Conservation (phyloP, 441 rosid genomes). For the Raphanus hybrid region DNA sequence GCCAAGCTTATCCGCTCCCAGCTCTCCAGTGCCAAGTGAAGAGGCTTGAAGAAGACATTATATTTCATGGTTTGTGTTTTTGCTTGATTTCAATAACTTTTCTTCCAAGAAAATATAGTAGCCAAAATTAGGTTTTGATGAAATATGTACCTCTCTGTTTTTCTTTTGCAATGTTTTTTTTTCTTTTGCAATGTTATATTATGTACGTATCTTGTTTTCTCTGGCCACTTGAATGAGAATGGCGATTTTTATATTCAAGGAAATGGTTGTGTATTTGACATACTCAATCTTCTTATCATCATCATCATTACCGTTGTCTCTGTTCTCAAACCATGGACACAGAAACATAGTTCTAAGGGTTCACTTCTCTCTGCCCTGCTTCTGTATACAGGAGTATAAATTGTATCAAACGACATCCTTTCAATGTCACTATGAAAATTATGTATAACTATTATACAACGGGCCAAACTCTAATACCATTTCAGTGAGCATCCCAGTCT, state of each 20-base stretch:
- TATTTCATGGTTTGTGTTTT: constrained; percentile 33
- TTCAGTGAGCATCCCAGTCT: constrained; percentile 18
- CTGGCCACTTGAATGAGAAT: constrained; percentile 18
- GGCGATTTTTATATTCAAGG: constrained; percentile 46
- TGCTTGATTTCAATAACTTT: constrained; percentile 41
- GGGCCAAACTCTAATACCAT: constrained; percentile 2
- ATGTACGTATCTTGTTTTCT: constrained; percentile 29
- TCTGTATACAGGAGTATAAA: constrained; percentile 22
- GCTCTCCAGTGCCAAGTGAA: constrained; percentile 87
- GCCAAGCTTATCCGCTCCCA: constrained; percentile 90
- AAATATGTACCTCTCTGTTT: constrained; percentile 43
- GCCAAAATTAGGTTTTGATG: constrained; percentile 36
- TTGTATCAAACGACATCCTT: constrained; percentile 22
- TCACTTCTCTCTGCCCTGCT: constrained; percentile 28
- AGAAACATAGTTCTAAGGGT: constrained; percentile 67
- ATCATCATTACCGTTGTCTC: constrained; percentile 62
- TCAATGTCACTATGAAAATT: constrained; percentile 16
- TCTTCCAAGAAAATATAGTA: constrained; percentile 17
- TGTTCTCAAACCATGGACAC: constrained; percentile 82
- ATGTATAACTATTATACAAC: constrained; percentile 23
- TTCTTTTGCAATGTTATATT: constrained; percentile 18
- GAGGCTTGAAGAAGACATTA: constrained; percentile 32
- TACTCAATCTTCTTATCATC: constrained; percentile 79
- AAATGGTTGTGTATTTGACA: constrained; percentile 93
- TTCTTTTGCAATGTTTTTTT: neutral